Conservation (phyloP, 148 eudicot genomes). For the Camellia japonica region DNA sequence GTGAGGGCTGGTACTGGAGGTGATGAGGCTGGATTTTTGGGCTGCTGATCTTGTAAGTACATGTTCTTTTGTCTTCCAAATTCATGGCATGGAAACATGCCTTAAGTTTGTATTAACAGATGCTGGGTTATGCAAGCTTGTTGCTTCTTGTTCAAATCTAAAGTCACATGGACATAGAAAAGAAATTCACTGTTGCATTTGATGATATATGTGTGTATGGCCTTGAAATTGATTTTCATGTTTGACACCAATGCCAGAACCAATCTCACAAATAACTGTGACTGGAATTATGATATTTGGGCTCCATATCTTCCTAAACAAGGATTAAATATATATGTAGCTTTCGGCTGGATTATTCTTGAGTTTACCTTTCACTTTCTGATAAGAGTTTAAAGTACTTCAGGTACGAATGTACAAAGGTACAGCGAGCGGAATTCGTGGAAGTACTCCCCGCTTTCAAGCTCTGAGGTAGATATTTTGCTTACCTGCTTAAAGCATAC, state of each 20-base stretch:
- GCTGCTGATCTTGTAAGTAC: constrained; percentile 99
- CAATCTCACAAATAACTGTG: background rate
- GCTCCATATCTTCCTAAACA: too few relatives aligned
- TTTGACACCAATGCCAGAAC: background rate
- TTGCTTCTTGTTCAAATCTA: constrained; percentile 11
- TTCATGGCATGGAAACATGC: background rate
- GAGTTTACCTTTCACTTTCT: background rate
- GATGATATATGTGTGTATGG: background rate
- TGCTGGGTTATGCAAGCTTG: background rate
- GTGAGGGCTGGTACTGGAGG: constrained; percentile 99
- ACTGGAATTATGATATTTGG: background rate
- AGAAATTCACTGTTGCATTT: background rate
- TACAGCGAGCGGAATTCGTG: constrained; percentile 86
- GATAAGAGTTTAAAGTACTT: background rate
- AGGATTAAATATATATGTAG: too few relatives aligned
- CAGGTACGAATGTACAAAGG: constrained; percentile 95
- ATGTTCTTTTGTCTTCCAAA: constrained; percentile 37
- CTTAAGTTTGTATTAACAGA: background rate
- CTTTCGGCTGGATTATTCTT: too few relatives aligned
- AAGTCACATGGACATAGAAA: background rate
- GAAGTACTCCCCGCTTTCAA: constrained; percentile 68
- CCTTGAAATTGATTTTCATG: constrained; percentile 11
- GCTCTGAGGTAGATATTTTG: constrained; percentile 65
- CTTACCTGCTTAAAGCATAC: constrained; percentile 7
- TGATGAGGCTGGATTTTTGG: constrained; percentile 99